phyloP scores from a whole-genome alignment of 371 early-diverging fungal genomes.

The Apophysomyces sp. region DNA sequence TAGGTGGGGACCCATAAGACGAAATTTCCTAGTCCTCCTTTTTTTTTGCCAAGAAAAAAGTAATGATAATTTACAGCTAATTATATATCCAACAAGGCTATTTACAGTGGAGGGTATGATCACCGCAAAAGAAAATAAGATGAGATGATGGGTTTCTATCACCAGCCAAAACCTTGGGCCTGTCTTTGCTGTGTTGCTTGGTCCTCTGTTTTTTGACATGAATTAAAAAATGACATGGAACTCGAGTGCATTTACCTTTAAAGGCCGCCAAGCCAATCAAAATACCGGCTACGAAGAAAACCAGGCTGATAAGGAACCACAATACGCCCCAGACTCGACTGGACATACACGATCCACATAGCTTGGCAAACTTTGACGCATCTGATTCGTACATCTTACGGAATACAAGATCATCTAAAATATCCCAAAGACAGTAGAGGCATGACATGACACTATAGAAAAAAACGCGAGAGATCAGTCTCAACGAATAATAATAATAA shows the following conservation, averaged over 20 bases:
- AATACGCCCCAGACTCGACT: conserved; percentile 86
- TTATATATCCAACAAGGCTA: too few species aligned
- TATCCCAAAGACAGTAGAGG: conserved; percentile 92
- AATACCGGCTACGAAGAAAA: conserved; percentile 78
- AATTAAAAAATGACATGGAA: not conserved
- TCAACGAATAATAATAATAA: too few species aligned
- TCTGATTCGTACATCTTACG: conserved; percentile 92
- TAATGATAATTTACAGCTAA: not conserved
- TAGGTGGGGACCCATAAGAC: too few species aligned
- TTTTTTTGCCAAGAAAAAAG: not conserved
- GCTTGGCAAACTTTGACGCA: conserved; percentile 84
- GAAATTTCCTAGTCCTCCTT: too few species aligned
- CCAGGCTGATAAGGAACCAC: conserved; percentile 85
- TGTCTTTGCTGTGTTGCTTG: conserved; percentile 18
- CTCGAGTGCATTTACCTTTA: conserved; percentile 46
- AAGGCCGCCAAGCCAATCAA: conserved; percentile 79
- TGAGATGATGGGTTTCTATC: too few species aligned
- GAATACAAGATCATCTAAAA: conserved; percentile 88
- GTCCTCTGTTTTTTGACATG: conserved; percentile 11
- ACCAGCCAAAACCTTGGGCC: conserved; percentile 15
- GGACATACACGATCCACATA: conserved; percentile 77
- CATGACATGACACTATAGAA: conserved; percentile 80
- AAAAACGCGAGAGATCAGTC: too few species aligned
- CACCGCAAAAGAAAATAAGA: too few species aligned
- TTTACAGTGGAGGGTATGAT: not conserved